Conservation (phyloP, 2,329 filamentous ascomycete species). For the Calonectria henricotiae region DNA sequence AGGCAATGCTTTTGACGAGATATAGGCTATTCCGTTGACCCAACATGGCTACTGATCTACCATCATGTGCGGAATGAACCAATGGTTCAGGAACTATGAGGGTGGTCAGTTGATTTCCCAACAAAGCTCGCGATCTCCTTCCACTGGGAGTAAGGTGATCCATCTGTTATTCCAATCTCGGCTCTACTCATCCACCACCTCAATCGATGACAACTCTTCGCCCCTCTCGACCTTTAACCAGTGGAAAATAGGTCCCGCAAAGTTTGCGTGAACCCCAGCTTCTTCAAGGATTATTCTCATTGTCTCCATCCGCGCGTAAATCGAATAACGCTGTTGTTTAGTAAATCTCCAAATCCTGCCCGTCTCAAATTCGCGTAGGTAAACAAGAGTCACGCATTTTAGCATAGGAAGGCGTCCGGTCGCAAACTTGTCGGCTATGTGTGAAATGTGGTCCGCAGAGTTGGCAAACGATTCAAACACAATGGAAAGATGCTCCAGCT, state of each 20-base stretch:
- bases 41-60: no score
- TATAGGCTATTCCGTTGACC: no score
- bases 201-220: not conserved
- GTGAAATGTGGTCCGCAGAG: not conserved
- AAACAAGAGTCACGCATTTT: not conserved
- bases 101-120: no score
- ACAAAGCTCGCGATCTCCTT: no score
- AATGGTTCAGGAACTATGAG: no score
- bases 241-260: not conserved
- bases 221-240: not conserved
- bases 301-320: not conserved
- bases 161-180: no score
- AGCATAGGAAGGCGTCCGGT: not conserved
- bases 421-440: not conserved
- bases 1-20: no score
- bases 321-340: not conserved
- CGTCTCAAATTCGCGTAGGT: not conserved
- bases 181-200: not conserved
- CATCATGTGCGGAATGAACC: no score
- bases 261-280: not conserved
- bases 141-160: no score
- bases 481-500: not conserved
- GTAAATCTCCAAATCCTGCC: not conserved
- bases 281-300: not conserved
- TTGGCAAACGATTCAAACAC: not conserved